Base-by-base conservation (phyloP, 805 yeast genomes). In the Starmerella apis region DNA sequence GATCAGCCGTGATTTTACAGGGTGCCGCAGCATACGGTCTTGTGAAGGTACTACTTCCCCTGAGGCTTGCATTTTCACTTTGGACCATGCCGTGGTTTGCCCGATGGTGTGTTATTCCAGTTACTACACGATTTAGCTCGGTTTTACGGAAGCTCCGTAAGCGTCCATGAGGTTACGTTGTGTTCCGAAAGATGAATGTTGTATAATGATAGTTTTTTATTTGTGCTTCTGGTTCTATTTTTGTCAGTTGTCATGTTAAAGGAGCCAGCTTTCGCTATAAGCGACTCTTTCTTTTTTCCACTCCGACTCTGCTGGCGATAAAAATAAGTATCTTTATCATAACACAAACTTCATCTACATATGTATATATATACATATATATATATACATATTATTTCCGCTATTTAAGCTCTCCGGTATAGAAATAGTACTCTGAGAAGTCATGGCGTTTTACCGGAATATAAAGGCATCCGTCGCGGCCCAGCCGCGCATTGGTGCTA, bases 11-110 rank as follows among this genome's bases (percentile, higher is more conserved):
- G 24, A 66, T 84, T 5, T 62, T 79, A 56, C 84, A 83, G 55
- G 94, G 94, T 9, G 87, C 88, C 0, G 72, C 82, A 23, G 79
- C 94, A 0, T 85, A 79, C 58, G 81, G 80, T 4, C 65, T 80
- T 3, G 86, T 83, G 11, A 84, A 84, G 58, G 59, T 71, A 10
- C 49, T 68, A 10, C 63, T 79, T 53, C 85, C 86, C 0, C 46
- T 78, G 2, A 67, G 86, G 48, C 66, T 79, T 1, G 62, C 72
- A 9, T 51, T 76, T 19, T 76, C 81, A 36, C 58, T 80, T 45
- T 59, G 71, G 43, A 64, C 73, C 30, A 79, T 79, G 65, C 85
- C 85, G 2, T 68, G 72, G 68, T 75, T 78, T 55, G 79, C 85
- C 4, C 63, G 69, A 46, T 70, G 71, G 56, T 61, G 75, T 42